Evolutionary conservation across 306 rosid genomes (phyloP), one percentile per base, ranked within the genome.

Genomic region (Cucumis cinereus): DNA sequence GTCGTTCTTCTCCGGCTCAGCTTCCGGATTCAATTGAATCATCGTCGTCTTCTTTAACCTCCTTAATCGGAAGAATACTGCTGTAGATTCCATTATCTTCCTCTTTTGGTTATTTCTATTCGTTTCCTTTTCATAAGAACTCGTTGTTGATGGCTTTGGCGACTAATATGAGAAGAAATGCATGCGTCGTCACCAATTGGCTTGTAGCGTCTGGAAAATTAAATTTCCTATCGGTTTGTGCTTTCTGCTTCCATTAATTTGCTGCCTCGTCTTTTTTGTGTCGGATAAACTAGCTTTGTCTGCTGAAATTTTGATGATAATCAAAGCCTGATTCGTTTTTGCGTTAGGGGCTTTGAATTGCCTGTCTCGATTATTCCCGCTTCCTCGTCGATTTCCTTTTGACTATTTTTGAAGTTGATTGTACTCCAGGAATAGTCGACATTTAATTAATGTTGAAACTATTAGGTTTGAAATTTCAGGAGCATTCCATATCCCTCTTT

Each of bases 211-310:
- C 83, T 74, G 82, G 49, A 36, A 75, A 64, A 70, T 78, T 80
- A 50, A 82, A 33, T 45, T 79, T 77, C 41, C 68, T 61, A 56
- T 62, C 26, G 88, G 93, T 91, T 58, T 1, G 58, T 77, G 50
- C 72, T 64, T 19, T n/a, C 28, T 4, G 59, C 55, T 36, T 73
- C 43, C 11, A 10, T 28, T 20, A 60, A 20, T 64, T 33, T 5
- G 19, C 8, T 28, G 11, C 47, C 19, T n/a, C 6, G 7, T 38
- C 11, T 62, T 59, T 59, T 41, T 57, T 17, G 10, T 41, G 17
- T 47, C 17, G 11, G 26, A 59, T 47, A 4, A 17, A 60, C 26
- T 53, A 8, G 64, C 23, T 56, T 38, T 55, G n/a, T n/a, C 28
- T 35, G 3, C 35, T 52, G 61, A n/a, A 52, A 24, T 30, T 68